These are phyloP conservation scores for Nakaseomyces glabratus DNA, from an alignment of 1,139 yeast genomes.

Conservation along the genomic window DNA sequence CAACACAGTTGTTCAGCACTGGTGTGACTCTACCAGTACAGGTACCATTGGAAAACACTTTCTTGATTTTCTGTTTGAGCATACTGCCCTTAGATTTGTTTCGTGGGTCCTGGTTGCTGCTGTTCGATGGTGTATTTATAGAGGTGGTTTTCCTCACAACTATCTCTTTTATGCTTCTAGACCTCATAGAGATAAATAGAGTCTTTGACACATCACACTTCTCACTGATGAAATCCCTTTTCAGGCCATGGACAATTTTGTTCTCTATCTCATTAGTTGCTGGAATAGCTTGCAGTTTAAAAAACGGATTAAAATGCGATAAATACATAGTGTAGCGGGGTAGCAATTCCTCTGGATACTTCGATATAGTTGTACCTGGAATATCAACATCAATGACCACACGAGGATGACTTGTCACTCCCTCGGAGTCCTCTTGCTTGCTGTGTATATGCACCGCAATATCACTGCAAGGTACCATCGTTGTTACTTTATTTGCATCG, in stretches of 20 bases:
- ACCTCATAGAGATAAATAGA: conserved; percentile 40
- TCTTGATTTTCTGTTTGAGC: conserved; percentile 23
- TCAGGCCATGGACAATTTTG: conserved; percentile 47
- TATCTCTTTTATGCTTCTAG: conserved; percentile 48
- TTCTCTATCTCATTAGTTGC: conserved; percentile 43
- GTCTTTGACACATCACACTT: conserved; percentile 16
- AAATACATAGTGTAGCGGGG: conserved; percentile 26
- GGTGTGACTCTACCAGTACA: conserved; percentile 18
- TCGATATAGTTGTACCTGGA: not conserved
- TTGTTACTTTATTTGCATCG: not conserved
- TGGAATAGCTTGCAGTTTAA: conserved; percentile 35
- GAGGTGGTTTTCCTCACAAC: conserved; percentile 33
- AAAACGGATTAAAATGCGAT: conserved; percentile 28
- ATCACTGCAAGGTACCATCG: conserved; percentile 5
- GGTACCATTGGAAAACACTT: conserved; percentile 26
- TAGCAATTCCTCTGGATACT: conserved; percentile 18
- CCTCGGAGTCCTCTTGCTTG: conserved; percentile 3
- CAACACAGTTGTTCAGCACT: conserved; percentile 18
- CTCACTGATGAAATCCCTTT: conserved; percentile 38
- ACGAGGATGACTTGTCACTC: conserved; percentile 3
- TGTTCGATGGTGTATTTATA: not conserved
- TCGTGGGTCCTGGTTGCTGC: conserved; percentile 1
- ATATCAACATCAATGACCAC: conserved; percentile 5
- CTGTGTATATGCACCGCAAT: conserved; percentile 2
- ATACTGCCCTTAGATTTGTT: conserved; percentile 4